These are phyloP conservation scores for Suillus spraguei DNA, from an alignment of 768 basidiomycete species.

Conservation along the genomic window DNA sequence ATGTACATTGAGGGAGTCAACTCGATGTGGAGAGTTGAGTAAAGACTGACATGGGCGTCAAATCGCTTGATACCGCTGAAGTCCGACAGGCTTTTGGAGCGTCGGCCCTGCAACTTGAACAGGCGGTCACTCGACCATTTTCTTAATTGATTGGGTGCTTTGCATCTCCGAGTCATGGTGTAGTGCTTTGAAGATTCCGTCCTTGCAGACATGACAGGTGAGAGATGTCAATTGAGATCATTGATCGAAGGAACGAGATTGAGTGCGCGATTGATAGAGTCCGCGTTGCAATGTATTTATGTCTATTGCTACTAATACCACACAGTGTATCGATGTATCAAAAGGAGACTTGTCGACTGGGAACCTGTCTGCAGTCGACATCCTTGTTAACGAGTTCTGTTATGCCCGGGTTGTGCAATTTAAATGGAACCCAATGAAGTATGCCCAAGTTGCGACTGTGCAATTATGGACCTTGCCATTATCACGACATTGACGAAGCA, in stretches of 20 bases:
- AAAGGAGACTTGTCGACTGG: neutral
- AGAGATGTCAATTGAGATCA: too few species aligned
- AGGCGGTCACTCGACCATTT: neutral
- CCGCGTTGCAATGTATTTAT: too few species aligned
- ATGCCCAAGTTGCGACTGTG: neutral
- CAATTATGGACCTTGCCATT: neutral
- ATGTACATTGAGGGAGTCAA: neutral
- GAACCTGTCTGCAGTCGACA: neutral
- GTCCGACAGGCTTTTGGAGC: neutral
- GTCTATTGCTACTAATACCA: too few species aligned
- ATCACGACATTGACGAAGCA: neutral
- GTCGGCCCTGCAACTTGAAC: too few species aligned
- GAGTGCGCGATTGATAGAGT: too few species aligned
- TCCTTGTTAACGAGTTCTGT: too few species aligned
- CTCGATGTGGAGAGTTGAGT: neutral
- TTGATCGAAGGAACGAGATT: too few species aligned
- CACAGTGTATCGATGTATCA: neutral
- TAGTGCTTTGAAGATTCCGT: neutral
- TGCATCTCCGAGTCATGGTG: neutral
- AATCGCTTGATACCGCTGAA: neutral
- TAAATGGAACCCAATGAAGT: neutral
- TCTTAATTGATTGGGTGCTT: neutral
- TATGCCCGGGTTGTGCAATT: too few species aligned
- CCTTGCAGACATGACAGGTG: too few species aligned
- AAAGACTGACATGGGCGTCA: neutral